Percentiles rank a stretch among this genome's conserved stretches.
Conservation (phyloP, 2,329 filamentous ascomycete species). For the Trichophyton simii region DNA sequence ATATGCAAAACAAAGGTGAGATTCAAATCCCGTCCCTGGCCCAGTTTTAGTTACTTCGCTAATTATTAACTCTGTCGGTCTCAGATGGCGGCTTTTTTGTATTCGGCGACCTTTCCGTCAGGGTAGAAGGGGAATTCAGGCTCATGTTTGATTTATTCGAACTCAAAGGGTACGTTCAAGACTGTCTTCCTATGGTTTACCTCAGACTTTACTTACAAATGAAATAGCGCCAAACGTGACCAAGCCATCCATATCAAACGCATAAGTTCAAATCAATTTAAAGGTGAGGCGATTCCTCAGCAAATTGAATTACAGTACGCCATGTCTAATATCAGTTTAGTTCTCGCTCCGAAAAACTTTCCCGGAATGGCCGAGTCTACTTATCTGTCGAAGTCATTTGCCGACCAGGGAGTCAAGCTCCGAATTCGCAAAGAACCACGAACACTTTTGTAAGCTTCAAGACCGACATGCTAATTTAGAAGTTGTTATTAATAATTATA, state of each 20-base stretch:
- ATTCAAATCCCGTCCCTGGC: conserved; percentile 5
- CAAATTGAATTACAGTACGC: not conserved
- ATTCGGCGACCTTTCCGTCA: conserved; percentile 77
- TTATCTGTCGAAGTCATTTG: conserved; percentile 66
- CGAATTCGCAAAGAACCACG: conserved; percentile 72
- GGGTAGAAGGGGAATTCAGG: conserved; percentile 57
- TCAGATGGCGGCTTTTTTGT: conserved; percentile 76
- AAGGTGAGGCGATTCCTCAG: conserved; percentile 37
- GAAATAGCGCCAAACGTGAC: conserved; percentile 17
- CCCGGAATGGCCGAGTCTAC: conserved; percentile 73
- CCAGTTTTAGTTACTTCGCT: not conserved
- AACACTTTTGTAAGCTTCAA: conserved; percentile 28
- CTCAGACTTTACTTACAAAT: not conserved
- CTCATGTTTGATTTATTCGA: conserved; percentile 70
- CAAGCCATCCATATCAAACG: conserved; percentile 41
- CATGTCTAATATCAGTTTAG: conserved; percentile 14
- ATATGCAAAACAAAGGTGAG: conserved; percentile 53
- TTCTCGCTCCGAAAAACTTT: conserved; percentile 51
- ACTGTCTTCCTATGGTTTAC: not conserved
- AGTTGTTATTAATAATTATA: not conserved
- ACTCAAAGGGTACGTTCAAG: conserved; percentile 43
- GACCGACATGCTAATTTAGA: not conserved
- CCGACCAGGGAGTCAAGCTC: conserved; percentile 74
- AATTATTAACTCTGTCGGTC: not conserved
- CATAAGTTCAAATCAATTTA: conserved; percentile 55